A percentile compares a stretch with the other conserved stretches of the same genome.
Evolutionary conservation across 306 rosid genomes (phyloP).

Genomic region (Luffa aegyptiaca): DNA sequence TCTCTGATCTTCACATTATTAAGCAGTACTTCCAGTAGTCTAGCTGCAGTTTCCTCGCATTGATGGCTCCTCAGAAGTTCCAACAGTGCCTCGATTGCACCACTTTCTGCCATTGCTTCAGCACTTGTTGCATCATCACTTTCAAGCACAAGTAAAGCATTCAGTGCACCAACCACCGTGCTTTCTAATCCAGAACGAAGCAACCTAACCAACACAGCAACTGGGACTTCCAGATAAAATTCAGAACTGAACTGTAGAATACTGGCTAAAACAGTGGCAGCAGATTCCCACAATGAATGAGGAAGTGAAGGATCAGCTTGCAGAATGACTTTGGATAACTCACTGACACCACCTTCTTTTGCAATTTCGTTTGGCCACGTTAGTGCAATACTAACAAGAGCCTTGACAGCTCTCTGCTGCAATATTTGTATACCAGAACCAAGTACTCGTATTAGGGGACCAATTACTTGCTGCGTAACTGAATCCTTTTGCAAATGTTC

Average conservation of each 20-base stretch:
- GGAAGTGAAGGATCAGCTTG: constrained; percentile 95
- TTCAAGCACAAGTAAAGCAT: constrained; percentile 92
- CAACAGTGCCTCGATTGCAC: constrained; percentile 97
- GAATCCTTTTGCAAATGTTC: constrained; percentile 90
- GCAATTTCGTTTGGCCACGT: constrained; percentile 98
- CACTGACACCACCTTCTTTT: constrained; percentile 88
- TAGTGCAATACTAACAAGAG: constrained; percentile 84
- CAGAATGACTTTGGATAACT: constrained; percentile 84
- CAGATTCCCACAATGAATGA: constrained; percentile 95
- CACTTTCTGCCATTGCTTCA: constrained; percentile 99
- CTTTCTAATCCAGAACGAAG: constrained; percentile 90
- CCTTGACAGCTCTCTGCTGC: constrained; percentile 98
- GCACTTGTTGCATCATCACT: constrained; percentile 92
- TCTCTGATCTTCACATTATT: constrained; percentile 95
- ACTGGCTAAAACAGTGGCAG: constrained; percentile 86
- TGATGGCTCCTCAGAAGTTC: constrained; percentile 93
- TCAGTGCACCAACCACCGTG: constrained; percentile 81
- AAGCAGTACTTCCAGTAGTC: constrained; percentile 85
- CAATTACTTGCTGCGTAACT: constrained; percentile 76
- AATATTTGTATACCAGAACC: constrained; percentile 83
- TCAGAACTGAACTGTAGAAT: constrained; percentile 97
- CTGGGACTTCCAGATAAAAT: constrained; percentile 91
- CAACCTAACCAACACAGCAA: constrained; percentile 91
- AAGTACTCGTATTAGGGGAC: constrained; percentile 80
- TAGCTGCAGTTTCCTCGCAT: constrained; percentile 89